Evolutionary conservation across 2,329 filamentous ascomycete species (phyloP), one percentile per base, ranked within the genome.

Genomic region (Aureobasidium namibiae): DNA sequence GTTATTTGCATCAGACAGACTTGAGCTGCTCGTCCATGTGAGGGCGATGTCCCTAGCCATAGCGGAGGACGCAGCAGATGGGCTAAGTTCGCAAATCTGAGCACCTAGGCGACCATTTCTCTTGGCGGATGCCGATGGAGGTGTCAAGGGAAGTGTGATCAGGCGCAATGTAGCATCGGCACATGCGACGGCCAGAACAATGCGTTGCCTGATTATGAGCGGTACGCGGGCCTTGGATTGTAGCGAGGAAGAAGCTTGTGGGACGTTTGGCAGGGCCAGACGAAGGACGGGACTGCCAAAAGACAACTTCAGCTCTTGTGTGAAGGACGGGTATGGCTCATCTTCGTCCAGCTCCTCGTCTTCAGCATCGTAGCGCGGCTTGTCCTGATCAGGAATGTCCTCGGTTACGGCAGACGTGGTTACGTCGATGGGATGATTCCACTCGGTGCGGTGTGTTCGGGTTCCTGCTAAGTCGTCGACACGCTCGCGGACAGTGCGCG

Each of bases 341-440:
- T 79, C 76, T 24, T 79, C 75, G 62, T 85, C 81, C n/a, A 80
- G 70, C 66, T 85, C 82, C 39, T 80, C 78, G 57, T 84, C 81
- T 41, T 82, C 77, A 0, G 76, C 69, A 61, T 82, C 78, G 18
- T 54, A 62, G 3, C 33, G 42, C 11, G 56, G 45, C 45, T 50
- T 42, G 34, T 39, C 56, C 33, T 58, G 21, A 14, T 31, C 56
- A 6, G 56, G 42, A 18, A 48, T 24, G 36, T 41, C 46, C 7
- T 59, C 36, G 26, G 24, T 49, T 18, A 38, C 45, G 14, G 38
- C 9, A 16, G 24, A 24, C 16, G 18, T 42, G 46, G 16, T 11
- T 16, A 50, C 44, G 2, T 34, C 42, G 36, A 59, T 44, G 26
- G 36, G 46, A 11, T 41, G 34, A 29, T 59, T 59, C 56, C 56